phyloP scores from a whole-genome alignment of 1,284 basidiomycete species.

The Ceratobasidium sp. region DNA sequence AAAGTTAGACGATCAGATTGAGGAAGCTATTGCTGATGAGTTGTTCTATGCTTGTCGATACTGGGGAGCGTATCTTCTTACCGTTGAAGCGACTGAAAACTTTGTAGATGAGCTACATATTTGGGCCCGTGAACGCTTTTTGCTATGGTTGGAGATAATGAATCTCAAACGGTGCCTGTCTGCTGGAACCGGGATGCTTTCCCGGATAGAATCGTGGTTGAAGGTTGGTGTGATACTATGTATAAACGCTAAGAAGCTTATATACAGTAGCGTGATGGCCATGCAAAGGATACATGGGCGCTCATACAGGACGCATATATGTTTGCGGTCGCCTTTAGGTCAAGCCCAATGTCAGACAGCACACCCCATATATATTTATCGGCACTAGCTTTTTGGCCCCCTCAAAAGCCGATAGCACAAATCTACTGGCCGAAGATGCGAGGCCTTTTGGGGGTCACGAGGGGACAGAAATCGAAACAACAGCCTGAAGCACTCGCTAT shows the following conservation, averaged over 20 bases:
- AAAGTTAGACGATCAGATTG: background rate
- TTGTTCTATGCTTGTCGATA: constrained; percentile 20
- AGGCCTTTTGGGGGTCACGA: too few relatives aligned
- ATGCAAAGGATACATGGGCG: background rate
- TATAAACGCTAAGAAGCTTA: too few relatives aligned
- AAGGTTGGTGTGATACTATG: background rate
- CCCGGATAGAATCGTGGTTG: background rate
- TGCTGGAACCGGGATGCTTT: background rate
- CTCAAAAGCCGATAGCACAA: background rate
- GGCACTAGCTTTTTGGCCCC: constrained; percentile 3
- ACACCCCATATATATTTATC: constrained; percentile 12
- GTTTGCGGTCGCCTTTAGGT: background rate
- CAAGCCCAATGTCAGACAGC: constrained; percentile 1
- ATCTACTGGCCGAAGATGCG: too few relatives aligned
- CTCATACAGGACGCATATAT: background rate
- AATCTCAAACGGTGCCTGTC: background rate
- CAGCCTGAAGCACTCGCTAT: too few relatives aligned
- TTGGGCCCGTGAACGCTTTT: background rate
- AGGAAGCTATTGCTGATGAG: background rate
- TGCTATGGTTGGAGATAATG: constrained; percentile 8
- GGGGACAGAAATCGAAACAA: too few relatives aligned
- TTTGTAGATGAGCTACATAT: background rate
- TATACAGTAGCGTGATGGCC: too few relatives aligned
- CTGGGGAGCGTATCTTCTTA: background rate
- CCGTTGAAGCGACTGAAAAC: background rate